Conservation (phyloP, 2,329 filamentous ascomycete species). For the Trichophyton mentagrophytes region DNA sequence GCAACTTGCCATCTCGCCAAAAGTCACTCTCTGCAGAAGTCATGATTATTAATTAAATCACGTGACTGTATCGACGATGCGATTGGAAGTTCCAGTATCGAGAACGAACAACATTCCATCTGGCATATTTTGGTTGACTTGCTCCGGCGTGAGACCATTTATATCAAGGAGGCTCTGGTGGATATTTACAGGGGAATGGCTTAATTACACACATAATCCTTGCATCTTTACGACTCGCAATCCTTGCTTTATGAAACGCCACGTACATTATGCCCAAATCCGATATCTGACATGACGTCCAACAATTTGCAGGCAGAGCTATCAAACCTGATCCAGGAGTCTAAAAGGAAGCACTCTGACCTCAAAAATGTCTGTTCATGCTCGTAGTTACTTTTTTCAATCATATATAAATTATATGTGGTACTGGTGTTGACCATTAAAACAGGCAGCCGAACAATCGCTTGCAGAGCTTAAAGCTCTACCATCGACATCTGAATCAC, state of each 20-base stretch:
- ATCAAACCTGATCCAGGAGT: constrained; percentile 83
- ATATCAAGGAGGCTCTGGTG: background rate
- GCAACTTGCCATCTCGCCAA: too few relatives aligned
- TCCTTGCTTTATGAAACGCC: background rate
- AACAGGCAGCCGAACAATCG: constrained; percentile 80
- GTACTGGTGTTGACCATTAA: background rate
- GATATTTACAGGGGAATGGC: background rate
- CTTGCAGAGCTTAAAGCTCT: constrained; percentile 75
- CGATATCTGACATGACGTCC: constrained; percentile 60
- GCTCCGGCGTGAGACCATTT: background rate
- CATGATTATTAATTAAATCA: background rate
- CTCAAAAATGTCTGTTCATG: constrained; percentile 49
- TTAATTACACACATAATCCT: background rate
- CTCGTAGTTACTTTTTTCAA: background rate
- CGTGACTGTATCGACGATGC: background rate
- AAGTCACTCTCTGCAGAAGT: background rate
- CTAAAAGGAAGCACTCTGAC: constrained; percentile 86
- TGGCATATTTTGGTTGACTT: background rate
- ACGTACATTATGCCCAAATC: constrained; percentile 6
- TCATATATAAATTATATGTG: background rate
- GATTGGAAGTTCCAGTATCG: background rate
- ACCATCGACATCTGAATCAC: constrained; percentile 60
- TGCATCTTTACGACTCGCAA: background rate
- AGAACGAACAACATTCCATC: background rate
- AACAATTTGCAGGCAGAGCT: constrained; percentile 82